phyloP scores from a whole-genome alignment of 345 rosid genomes.

The Dipteronia sinensis region DNA sequence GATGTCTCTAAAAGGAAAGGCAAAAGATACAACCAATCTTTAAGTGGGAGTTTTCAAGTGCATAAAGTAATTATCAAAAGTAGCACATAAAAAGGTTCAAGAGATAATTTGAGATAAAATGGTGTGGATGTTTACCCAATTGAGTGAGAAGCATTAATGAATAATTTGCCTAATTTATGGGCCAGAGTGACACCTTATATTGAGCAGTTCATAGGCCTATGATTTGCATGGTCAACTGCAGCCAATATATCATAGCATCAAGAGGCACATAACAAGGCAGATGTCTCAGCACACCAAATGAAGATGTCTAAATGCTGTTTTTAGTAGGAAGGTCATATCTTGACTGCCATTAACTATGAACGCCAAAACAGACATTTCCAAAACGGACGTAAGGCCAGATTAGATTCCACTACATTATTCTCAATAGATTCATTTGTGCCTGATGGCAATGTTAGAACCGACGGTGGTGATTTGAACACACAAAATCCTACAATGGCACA shows the following conservation, averaged over 20 bases:
- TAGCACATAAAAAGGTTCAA: neutral
- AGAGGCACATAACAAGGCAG: slow-evolving; percentile 4
- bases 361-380: neutral
- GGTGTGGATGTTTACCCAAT: neutral
- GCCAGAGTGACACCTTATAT: neutral
- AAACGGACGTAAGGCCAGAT: neutral
- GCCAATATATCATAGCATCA: neutral
- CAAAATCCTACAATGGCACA: neutral
- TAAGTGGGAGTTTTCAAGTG: neutral
- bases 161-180: neutral
- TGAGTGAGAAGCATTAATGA: neutral
- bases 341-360: neutral
- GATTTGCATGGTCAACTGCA: neutral
- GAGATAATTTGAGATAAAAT: neutral
- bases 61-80: neutral
- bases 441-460: neutral
- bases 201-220: neutral
- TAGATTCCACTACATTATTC: neutral
- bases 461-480: neutral
- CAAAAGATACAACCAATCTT: neutral
- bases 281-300: neutral
- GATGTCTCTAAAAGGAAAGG: neutral
- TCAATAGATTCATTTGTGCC: neutral
- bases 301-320: neutral
- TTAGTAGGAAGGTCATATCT: neutral